Evolutionary conservation across 331 rosid species (phyloP), one percentile per base, ranked within the genome.

Genomic region (Pyracantha coccinea): DNA sequence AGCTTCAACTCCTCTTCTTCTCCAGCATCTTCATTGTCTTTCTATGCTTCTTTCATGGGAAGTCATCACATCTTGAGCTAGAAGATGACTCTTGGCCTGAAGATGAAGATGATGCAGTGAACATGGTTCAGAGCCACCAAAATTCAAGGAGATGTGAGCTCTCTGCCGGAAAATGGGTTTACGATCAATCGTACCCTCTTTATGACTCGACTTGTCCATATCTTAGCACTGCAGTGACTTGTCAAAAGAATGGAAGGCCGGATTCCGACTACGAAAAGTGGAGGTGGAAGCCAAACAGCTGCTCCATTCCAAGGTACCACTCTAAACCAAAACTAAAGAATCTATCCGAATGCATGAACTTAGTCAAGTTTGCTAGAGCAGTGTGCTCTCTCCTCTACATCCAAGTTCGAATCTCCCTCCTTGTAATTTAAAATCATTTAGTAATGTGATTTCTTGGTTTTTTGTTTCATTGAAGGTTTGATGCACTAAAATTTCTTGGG

Each of bases 211-310:
- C 68, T 19, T 93, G 98, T 41, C 92, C 98, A 2, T 93, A 90
- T 85, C 96, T 93, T 12, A 86, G 90, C 78, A 72, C 88, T 29
- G 89, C 98, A 9, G 95, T 93, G 16, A 82, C 93, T 73, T 90
- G 97, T 72, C 97, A 82, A 29, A 89, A 77, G 74, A 90, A 90
- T 82, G 98, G 98, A 47, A 73, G 98, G 78, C 98, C 98, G 6
- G 98, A 93, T 81, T 93, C 95, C 10, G 90, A 90, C 68, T 90
- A 93, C 77, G 89, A 93, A 87, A 90, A 93, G 79, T 90, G 98
- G 98, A 86, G 77, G 66, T 93, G 98, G 98, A 83, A 89, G 83
- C 98, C 95, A 10, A 72, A 33, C 19, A 75, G 78, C 64, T 93
- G 97, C 77, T 87, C 93, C 25, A 76, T 93, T 80, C 97, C 87